Base-by-base conservation (phyloP, 2,329 filamentous ascomycete genomes). In the Alternaria triticimaculans region DNA sequence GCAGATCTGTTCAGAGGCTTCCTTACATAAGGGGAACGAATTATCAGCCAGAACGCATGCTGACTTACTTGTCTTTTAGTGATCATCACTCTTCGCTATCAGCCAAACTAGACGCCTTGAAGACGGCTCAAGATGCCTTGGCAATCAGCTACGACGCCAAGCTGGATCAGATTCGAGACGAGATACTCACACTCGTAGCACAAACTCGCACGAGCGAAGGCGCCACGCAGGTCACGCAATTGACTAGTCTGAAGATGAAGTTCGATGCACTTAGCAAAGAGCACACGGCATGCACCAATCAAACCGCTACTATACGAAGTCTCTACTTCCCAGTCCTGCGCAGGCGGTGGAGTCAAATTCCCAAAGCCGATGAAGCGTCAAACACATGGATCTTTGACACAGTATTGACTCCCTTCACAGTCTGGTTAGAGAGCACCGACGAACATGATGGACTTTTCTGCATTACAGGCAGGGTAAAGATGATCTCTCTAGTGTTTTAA, bases 351-450 rank as follows among this genome's bases (percentile, higher is more conserved):
- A 18, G 5, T 3, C 18, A 41, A 10, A 63, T 58, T 2, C 55
- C 21, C 0, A 23, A 23, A 12, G 37, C 55, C 0, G 55, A 58
- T 5, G 1, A 53, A 44, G 4, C 12, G 2, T 59, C 65, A 0
- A 67, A 70, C 20, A 63, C 55, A 3, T 70, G 67, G 69, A 26
- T 68, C 18, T 70, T 43, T 18, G 56, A 71, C 14, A 30, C 18
- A 1, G 1, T 11, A 25, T n/a, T 54, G 48, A 70, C 65, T 0
- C 11, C 50, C 0, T 70, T 70, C 20, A 26, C 28, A 14, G 5
- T 14, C 2, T 70, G 69, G 67, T 25, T 68, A 6, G 65, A 62
- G 15, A 68, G 61, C 12, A 5, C 45, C 0, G 28, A 55, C 1
- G 8, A 20, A 18, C 4, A 26, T 2, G 62, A 67, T 37, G 26